These are phyloP conservation scores for Aspergillus intermedius DNA, from an alignment of 2,329 filamentous ascomycete genomes.

Conservation along the genomic window DNA sequence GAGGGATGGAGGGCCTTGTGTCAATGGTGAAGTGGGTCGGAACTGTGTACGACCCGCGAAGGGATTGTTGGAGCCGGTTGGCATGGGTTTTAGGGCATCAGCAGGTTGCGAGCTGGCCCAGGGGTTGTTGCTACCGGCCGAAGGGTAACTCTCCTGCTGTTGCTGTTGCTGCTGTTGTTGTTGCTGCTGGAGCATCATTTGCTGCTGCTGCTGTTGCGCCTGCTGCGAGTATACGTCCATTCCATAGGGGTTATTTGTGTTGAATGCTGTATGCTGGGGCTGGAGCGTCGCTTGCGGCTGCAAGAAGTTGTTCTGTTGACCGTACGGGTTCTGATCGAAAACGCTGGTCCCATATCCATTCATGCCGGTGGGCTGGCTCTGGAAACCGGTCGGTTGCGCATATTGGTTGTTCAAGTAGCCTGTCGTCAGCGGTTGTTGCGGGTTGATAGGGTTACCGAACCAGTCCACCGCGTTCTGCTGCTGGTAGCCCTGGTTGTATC, in stretches of 20 bases:
- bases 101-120: slow-evolving; percentile 65
- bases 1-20: slow-evolving; percentile 61
- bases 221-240: slow-evolving; percentile 45
- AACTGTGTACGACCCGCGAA: slow-evolving; percentile 66
- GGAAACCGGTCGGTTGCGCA: slow-evolving; percentile 70
- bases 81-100: slow-evolving; percentile 67
- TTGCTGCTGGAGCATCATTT: slow-evolving; percentile 26
- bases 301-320: slow-evolving; percentile 39
- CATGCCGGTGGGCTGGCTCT: slow-evolving; percentile 55
- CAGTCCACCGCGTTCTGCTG: slow-evolving; percentile 95
- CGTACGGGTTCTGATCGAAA: slow-evolving; percentile 54
- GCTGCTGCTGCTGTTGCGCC: slow-evolving; percentile 34
- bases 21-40: slow-evolving; percentile 44
- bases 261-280: slow-evolving; percentile 55
- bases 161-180: slow-evolving; percentile 47
- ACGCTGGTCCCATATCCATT: slow-evolving; percentile 62
- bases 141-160: slow-evolving; percentile 55
- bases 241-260: slow-evolving; percentile 52
- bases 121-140: slow-evolving; percentile 86
- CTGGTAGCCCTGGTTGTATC: slow-evolving; percentile 95
- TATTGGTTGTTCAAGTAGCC: slow-evolving; percentile 63
- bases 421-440: slow-evolving; percentile 62
- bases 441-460: slow-evolving; percentile 89
- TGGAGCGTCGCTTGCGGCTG: slow-evolving; percentile 49
- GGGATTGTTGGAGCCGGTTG: slow-evolving; percentile 95